Evolutionary conservation across 1,284 basidiomycete genomes (phyloP).

Genomic region (Ganoderma multipileum): DNA sequence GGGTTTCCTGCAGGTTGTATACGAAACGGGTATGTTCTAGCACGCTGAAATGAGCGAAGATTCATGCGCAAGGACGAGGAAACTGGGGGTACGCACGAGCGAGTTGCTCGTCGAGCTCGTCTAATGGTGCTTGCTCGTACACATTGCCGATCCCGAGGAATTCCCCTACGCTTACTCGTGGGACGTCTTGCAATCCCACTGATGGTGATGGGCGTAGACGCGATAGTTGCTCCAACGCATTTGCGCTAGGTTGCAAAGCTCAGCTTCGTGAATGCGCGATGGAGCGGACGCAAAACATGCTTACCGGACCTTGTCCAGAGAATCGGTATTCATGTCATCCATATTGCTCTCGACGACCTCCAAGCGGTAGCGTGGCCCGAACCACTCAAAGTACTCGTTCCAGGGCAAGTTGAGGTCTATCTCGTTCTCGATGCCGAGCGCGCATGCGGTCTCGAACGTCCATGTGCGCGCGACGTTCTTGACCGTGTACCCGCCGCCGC

Average conservation of each 20-base stretch:
- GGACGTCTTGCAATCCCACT: slow-evolving; percentile 87
- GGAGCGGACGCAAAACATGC: slow-evolving; percentile 32
- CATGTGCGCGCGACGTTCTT: slow-evolving; percentile 96
- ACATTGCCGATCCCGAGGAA: slow-evolving; percentile 66
- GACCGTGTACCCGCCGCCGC: slow-evolving; percentile 96
- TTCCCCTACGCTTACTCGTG: slow-evolving; percentile 69
- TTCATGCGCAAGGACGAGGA: neutral
- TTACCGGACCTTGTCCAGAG: slow-evolving; percentile 83
- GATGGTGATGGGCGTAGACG: slow-evolving; percentile 86
- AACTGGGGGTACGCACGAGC: slow-evolving; percentile 60
- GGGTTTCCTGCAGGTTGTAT: slow-evolving; percentile 62
- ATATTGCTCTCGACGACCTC: slow-evolving; percentile 94
- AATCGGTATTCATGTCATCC: slow-evolving; percentile 90
- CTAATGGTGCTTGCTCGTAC: slow-evolving; percentile 45
- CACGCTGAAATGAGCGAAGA: neutral
- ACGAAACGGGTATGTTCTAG: slow-evolving; percentile 70
- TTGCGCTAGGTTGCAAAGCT: neutral
- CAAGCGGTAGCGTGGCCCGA: slow-evolving; percentile 93
- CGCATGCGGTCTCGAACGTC: slow-evolving; percentile 97
- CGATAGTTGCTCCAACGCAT: slow-evolving; percentile 82
- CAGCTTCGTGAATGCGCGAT: slow-evolving; percentile 10
- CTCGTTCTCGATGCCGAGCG: slow-evolving; percentile 81
- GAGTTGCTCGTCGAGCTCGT: slow-evolving; percentile 71
- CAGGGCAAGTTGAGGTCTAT: slow-evolving; percentile 89
- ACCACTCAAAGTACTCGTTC: slow-evolving; percentile 98